Base-by-base conservation (phyloP, 495 filamentous ascomycete genomes). In the Trichocladium uniseriatum region DNA sequence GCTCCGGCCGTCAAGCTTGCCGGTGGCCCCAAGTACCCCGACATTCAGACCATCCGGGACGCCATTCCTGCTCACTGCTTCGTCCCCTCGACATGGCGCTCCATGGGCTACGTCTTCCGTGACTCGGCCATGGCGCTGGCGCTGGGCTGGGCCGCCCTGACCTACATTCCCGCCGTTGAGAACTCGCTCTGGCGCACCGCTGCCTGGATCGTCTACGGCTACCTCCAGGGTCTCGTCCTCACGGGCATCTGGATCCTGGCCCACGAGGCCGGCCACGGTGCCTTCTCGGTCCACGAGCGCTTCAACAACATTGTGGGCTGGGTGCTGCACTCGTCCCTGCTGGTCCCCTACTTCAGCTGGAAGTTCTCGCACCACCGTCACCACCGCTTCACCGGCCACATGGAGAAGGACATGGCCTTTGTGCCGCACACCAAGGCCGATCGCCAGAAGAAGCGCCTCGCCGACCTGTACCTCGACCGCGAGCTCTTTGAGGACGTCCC, bases 331-430 rank as follows among this genome's bases (percentile, higher is more conserved):
- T 91, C 87, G 20, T 71, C 79, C 37, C 74, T 94, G 38, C 67
- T 92, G 48, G 87, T 92, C 18, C 88, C 88, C 20, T 94, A 89
- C 69, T 92, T 89, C 69, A 87, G 84, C 55, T 94, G 88, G 88
- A 89, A 91, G 75, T 89, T 89, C 70, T 89, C 86, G 38, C 88
- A 94, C 69, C 83, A 86, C 63, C 87, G 89, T 76, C 88, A 94
- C 71, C 88, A 94, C 76, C 89, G 95, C 72, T 88, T 88, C 52
- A 98, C 92, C 29, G 92, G 89, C 53, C 78, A 98, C 76, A 75
- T 98, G 63, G 87, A 94, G 69, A 86, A 89, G 60, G 92, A 98
- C 70, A 96, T 96, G 89, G 92, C 95, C 48, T 95, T 95, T 70
- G 76, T 95, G 5, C 92, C 92, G 35, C 85, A 82, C 72, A 86